phyloP scores from a whole-genome alignment of 148 eudicot genomes.

The Cornus suecica region DNA sequence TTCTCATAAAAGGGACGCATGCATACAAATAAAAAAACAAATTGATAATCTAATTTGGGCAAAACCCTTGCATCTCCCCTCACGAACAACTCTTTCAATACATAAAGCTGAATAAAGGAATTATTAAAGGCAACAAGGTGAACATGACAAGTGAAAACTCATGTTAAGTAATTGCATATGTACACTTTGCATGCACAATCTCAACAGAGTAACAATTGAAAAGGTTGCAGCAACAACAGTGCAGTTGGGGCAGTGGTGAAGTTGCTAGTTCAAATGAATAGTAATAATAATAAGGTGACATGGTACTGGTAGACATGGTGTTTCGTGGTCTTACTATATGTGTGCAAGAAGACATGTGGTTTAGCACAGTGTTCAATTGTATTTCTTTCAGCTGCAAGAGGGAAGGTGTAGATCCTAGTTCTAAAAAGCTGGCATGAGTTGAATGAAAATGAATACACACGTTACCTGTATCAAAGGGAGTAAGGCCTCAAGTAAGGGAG shows the following conservation, averaged over 20 bases:
- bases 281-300: not conserved
- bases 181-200: not conserved
- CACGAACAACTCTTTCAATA: not conserved
- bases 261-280: not conserved
- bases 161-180: not conserved
- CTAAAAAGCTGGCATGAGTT: not conserved
- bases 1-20: not conserved
- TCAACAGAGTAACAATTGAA: not conserved
- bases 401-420: not conserved
- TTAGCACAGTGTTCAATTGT: not conserved
- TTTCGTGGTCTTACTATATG: not conserved
- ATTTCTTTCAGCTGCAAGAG: too few species aligned
- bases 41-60: not conserved
- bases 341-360: not conserved
- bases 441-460: slow-evolving; percentile 3
- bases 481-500: slow-evolving; percentile 68
- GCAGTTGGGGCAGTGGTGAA: slow-evolving; percentile 2
- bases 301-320: too few species aligned
- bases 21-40: not conserved
- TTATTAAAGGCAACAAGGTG: not conserved
- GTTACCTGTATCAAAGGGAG: slow-evolving; percentile 75
- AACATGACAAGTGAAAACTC: not conserved
- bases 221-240: not conserved
- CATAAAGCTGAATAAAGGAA: not conserved
- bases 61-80: not conserved